Conservation (phyloP, 306 rosid genomes). For the Trifolium repens region DNA sequence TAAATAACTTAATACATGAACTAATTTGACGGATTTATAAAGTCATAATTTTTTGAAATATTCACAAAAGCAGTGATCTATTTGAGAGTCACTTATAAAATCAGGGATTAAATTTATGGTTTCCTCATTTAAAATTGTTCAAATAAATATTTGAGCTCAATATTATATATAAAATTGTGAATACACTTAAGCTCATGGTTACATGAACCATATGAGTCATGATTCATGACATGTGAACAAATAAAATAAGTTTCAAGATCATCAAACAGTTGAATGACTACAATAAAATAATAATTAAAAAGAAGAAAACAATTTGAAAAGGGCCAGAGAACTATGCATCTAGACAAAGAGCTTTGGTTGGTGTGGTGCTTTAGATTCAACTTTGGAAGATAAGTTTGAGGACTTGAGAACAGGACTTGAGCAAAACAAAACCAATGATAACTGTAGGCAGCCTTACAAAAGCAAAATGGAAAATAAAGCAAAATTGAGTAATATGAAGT, state of each 20-base stretch:
- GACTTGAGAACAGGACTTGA: slow-evolving; percentile 20
- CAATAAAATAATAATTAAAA: slow-evolving; percentile 12
- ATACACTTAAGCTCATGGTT: slow-evolving; percentile 9
- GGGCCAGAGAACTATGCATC: background rate
- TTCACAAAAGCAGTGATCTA: too few species aligned
- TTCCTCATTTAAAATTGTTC: too few species aligned
- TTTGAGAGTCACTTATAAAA: too few species aligned
- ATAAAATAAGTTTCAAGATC: background rate
- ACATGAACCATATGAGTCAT: background rate
- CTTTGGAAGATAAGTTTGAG: slow-evolving; percentile 47
- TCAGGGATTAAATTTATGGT: too few species aligned
- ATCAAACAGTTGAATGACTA: slow-evolving; percentile 7
- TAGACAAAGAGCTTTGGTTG: slow-evolving; percentile 82
- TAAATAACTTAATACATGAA: too few species aligned
- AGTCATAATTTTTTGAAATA: too few species aligned
- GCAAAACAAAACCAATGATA: too few species aligned
- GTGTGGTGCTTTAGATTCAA: slow-evolving; percentile 42
- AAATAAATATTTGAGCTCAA: too few species aligned
- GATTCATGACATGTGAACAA: slow-evolving; percentile 28
- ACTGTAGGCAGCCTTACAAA: background rate
- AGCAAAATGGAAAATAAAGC: background rate
- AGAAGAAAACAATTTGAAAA: background rate
- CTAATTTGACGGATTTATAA: too few species aligned
- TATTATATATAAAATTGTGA: background rate
- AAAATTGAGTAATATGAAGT: background rate